Conservation (phyloP, 495 filamentous ascomycete species). For the Haplographium delicatum region DNA sequence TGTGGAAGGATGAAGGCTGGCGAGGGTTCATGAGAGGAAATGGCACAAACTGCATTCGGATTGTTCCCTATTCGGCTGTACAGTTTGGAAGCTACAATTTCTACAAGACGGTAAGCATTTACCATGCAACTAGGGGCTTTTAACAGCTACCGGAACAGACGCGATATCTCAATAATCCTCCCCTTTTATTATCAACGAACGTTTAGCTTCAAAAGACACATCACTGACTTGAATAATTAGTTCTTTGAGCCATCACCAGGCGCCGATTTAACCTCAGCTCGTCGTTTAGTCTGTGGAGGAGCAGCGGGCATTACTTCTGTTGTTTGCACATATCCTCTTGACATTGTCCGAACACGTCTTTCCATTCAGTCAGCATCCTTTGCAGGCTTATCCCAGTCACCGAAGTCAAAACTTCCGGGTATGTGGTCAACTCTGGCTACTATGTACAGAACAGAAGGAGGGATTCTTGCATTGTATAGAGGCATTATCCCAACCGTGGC, state of each 20-base stretch:
- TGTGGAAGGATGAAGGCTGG: conserved; percentile 96
- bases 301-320: conserved; percentile 93
- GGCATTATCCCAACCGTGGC: conserved; percentile 91
- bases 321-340: conserved; percentile 70
- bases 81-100: conserved; percentile 98
- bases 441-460: conserved; percentile 92
- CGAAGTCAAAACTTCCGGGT: conserved; percentile 68
- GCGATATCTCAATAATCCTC: too few relatives aligned
- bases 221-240: conserved; percentile 32
- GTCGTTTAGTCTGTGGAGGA: conserved; percentile 78
- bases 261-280: conserved; percentile 58
- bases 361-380: conserved; percentile 97
- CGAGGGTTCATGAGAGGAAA: conserved; percentile 95
- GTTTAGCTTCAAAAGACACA: background rate
- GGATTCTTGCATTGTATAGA: conserved; percentile 75
- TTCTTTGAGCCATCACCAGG: conserved; percentile 71
- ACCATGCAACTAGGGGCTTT: too few relatives aligned
- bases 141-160: too few relatives aligned
- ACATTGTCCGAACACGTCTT: conserved; percentile 91
- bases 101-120: conserved; percentile 81
- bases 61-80: conserved; percentile 95
- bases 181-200: too few relatives aligned
- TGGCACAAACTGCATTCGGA: conserved; percentile 96
- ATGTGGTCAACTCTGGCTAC: conserved; percentile 80
- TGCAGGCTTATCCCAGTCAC: conserved; percentile 54